Percentiles rank a stretch among this genome's conserved stretches.
These are phyloP conservation scores for Calonectria henricotiae DNA, from an alignment of 2,329 filamentous ascomycete species.

Conservation along the genomic window DNA sequence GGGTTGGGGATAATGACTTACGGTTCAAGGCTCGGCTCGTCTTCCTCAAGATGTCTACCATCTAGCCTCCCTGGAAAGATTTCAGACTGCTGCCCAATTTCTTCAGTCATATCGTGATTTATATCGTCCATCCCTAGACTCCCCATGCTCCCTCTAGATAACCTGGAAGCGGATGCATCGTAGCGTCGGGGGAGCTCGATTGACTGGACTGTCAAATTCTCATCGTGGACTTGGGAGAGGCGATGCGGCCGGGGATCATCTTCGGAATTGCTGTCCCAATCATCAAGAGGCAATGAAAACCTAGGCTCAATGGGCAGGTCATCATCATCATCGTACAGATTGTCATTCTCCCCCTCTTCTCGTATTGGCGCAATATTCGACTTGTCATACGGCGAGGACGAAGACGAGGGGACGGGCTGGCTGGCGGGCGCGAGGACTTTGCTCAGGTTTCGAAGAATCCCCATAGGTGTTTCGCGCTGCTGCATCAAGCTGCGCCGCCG, in stretches of 20 bases:
- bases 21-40: slow-evolving; percentile 65
- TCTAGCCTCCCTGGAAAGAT: slow-evolving; percentile 69
- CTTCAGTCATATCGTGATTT: slow-evolving; percentile 61
- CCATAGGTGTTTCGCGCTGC: slow-evolving; percentile 71
- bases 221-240: slow-evolving; percentile 71
- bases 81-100: slow-evolving; percentile 65
- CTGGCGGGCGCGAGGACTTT: slow-evolving; percentile 69
- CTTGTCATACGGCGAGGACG: slow-evolving; percentile 61
- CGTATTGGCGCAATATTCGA: slow-evolving; percentile 52
- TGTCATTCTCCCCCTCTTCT: slow-evolving; percentile 65
- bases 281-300: slow-evolving; percentile 70
- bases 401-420: slow-evolving; percentile 64
- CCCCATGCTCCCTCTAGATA: slow-evolving; percentile 71
- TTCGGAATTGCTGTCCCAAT: slow-evolving; percentile 62
- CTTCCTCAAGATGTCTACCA: slow-evolving; percentile 59
- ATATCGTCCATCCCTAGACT: slow-evolving; percentile 71
- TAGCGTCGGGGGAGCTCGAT: slow-evolving; percentile 73
- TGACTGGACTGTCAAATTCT: slow-evolving; percentile 73
- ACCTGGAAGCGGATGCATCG: slow-evolving; percentile 62
- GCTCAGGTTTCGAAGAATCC: slow-evolving; percentile 70
- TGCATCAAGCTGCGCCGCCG: slow-evolving; percentile 72
- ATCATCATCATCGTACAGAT: slow-evolving; percentile 68
- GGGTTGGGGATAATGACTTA: slow-evolving; percentile 43
- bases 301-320: slow-evolving; percentile 69
- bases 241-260: slow-evolving; percentile 69